Evolutionary conservation across 176 grass and related monocot species (phyloP), one percentile per base, ranked within the genome.

Genomic region (Elymus sibiricus): DNA sequence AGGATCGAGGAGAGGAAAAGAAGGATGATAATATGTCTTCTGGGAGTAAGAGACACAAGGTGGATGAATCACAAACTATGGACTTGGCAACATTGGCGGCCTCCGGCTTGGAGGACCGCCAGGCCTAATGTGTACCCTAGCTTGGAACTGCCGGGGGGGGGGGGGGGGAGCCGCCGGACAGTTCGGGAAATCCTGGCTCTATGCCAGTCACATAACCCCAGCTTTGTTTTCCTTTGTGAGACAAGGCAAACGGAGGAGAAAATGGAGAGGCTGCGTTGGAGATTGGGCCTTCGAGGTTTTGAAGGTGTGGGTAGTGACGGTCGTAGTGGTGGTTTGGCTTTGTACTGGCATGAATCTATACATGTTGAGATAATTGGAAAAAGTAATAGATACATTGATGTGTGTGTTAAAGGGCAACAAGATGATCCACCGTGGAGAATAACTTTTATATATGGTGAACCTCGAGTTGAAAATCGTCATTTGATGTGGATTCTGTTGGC

Each of bases 211-310:
- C 5, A 28, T 6, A n/a, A n/a, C n/a, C n/a, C n/a, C n/a, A n/a
- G n/a, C n/a, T n/a, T n/a, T n/a, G n/a, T n/a, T n/a, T n/a, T 64
- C 26, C 12, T 64, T 2, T 64, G 62, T 29, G 62, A 64, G 3
- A 64, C 26, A n/a, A 61, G 59, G 22, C 59, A 61, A 5, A 24
- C 59, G 1, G 59, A 61, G 5, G 59, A 61, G 4, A 9, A 9
- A 1, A 25, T 61, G 21, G 6, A 25, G n/a, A 0, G 2, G 8
- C 3, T 61, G 2, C 0, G 9, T 0, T 2, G 0, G 9, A 2
- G 59, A 1, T 22, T 61, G 0, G 59, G 59, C 9, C 11, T 61
- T 2, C 11, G n/a, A 3, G n/a, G 59, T 0, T 24, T 25, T 26
- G n/a, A 2, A 11, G 59, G 2, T 1, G n/a, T 61, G 0, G 9